Evolutionary conservation across 371 early-diverging fungal species (phyloP), one percentile per base, ranked within the genome.

Genomic region (Funneliformis caledonium): DNA sequence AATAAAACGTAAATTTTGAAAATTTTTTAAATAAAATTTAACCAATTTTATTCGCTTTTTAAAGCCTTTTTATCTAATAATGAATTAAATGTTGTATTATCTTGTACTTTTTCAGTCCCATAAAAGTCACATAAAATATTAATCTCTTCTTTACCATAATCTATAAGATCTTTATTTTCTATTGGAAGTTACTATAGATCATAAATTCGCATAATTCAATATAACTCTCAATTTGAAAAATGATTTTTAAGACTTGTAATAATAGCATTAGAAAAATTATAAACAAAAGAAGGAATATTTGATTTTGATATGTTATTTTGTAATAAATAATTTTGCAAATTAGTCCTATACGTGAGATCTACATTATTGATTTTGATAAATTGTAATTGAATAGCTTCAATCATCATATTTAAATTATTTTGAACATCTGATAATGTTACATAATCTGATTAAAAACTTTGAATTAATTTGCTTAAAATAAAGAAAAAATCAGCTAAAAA

Each of bases 21-120:
- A 61, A 61, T 61, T n/a, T n/a, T 61, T 61, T 19, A 61, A 61
- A 26, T 26, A 61, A 22, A 61, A 61, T 61, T 61, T 61, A 22
- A 61, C 61, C 19, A 61, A 12, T 61, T 19, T 6, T 0, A 61
- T 61, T 61, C 22, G 3, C 26, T 22, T 22, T 22, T 61, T 61
- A 61, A 61, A 8, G 10, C 0, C 26, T 14, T 16, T 22, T 61
- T 26, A 26, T 26, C 26, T 26, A 26, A 26, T 26, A 26, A 26
- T 61, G 14, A 12, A 22, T 61, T 61, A 61, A 61, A 61, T n/a
- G 6, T 14, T 61, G 8, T 61, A 61, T 14, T 19, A 61, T n/a
- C 26, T 22, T 8, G 2, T 6, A 2, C 26, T 61, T 61, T 61
- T 61, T 9, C 8, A n/a, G 5, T 2, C 19, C 4, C 5, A 61